These are phyloP conservation scores for Amanita thiersii DNA, from an alignment of 768 basidiomycete species.

Conservation along the genomic window DNA sequence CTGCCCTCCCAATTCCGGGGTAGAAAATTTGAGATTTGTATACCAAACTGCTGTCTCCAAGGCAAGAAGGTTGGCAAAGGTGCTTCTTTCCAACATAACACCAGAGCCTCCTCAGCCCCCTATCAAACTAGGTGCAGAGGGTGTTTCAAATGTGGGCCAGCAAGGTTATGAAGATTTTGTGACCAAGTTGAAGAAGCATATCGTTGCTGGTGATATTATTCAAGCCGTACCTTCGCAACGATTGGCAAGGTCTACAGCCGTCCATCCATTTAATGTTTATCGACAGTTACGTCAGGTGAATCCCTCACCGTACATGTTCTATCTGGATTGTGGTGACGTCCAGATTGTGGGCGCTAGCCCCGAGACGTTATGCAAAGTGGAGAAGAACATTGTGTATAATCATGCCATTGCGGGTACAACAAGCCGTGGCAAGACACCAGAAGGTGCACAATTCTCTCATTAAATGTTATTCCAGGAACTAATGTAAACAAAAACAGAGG, in stretches of 20 bases:
- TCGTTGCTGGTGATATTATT: slow-evolving; percentile 95
- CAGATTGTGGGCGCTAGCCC: slow-evolving; percentile 98
- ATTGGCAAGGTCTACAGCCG: slow-evolving; percentile 70
- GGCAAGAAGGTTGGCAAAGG: slow-evolving; percentile 71
- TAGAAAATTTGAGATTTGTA: slow-evolving; percentile 69
- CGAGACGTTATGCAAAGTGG: slow-evolving; percentile 95
- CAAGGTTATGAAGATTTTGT: slow-evolving; percentile 89
- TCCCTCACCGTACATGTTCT: slow-evolving; percentile 99
- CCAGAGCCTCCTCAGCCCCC: slow-evolving; percentile 65
- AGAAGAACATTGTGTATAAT: slow-evolving; percentile 86
- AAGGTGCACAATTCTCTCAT: slow-evolving; percentile 47
- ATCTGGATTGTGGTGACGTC: slow-evolving; percentile 85
- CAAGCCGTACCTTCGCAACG: slow-evolving; percentile 97
- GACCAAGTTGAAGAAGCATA: slow-evolving; percentile 86
- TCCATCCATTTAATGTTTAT: slow-evolving; percentile 98
- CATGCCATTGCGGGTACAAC: slow-evolving; percentile 98
- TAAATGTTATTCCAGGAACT: neutral
- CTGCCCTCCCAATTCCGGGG: slow-evolving; percentile 60
- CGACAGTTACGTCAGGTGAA: slow-evolving; percentile 90
- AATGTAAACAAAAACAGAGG: slow-evolving; percentile 54
- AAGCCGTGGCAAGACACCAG: slow-evolving; percentile 73
- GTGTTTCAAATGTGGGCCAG: slow-evolving; percentile 88
- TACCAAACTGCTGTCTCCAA: slow-evolving; percentile 85
- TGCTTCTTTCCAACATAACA: slow-evolving; percentile 41
- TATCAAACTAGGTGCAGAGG: slow-evolving; percentile 55